Percentiles rank a stretch among this genome's conserved stretches.
Evolutionary conservation across 176 grass and related monocot species (phyloP).

Genomic region (Saccharum officinarum): DNA sequence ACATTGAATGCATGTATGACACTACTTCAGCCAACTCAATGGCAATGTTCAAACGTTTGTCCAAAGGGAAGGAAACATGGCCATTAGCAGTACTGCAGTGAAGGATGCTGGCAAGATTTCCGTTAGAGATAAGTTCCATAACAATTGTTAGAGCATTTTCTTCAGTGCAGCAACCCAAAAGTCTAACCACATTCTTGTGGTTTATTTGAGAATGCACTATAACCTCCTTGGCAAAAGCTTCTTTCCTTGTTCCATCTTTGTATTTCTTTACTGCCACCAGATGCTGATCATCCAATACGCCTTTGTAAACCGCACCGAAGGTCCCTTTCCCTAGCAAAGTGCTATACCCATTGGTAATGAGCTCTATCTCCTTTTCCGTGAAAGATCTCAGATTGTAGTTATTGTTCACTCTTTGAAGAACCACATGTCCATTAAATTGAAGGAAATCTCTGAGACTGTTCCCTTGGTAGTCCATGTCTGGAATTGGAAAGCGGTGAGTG

Average conservation of each 20-base stretch:
- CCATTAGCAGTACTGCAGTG: not conserved
- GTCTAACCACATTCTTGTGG: not conserved
- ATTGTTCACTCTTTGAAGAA: not conserved
- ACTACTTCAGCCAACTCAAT: not conserved
- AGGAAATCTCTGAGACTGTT: not conserved
- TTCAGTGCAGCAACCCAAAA: not conserved
- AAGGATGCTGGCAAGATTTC: not conserved
- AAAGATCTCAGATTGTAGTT: not conserved
- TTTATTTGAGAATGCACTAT: slow-evolving; percentile 13
- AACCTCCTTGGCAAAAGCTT: not conserved
- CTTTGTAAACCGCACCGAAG: not conserved
- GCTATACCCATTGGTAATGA: not conserved
- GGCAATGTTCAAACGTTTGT: not conserved
- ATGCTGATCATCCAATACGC: not conserved
- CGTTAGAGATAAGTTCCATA: not conserved
- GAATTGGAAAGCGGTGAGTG: no score
- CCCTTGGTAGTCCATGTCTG: not conserved
- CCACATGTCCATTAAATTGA: not conserved
- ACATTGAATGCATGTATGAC: not conserved
- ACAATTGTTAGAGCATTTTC: not conserved
- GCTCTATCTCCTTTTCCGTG: not conserved
- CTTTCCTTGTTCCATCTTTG: not conserved
- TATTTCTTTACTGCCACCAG: not conserved
- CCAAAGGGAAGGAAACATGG: not conserved
- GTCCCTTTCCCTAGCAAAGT: not conserved